Evolutionary conservation across 2,329 filamentous ascomycete genomes (phyloP), one percentile per base, ranked within the genome.

Genomic region (Knoxdaviesia capensis): DNA sequence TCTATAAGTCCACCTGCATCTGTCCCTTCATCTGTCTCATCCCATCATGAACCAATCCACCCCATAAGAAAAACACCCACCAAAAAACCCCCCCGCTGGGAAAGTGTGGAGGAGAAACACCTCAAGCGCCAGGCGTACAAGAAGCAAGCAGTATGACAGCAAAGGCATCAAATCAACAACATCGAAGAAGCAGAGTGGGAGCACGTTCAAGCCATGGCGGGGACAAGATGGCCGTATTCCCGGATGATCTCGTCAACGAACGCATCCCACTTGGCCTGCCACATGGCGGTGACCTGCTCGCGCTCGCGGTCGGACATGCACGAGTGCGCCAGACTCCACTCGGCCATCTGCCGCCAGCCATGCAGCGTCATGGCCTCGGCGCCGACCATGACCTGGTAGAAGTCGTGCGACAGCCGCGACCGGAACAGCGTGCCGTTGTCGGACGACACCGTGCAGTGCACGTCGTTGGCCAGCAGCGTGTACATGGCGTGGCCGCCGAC

Each of bases 391-490:
- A 77, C 67, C 52, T 86, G 80, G 53, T 84, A 85, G 52, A 85
- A 84, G 52, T 86, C 80, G 48, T 84, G 77, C 1, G 76, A 78
- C 37, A 85, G 64, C 2, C 74, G 74, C 9, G 79, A 82, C 77
- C 67, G 66, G 54, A 84, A 85, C 0, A 84, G 60, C 0, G 78
- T 79, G 6, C 78, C 79, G 47, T 86, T 85, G 51, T 86, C 80
- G 28, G 77, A 80, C 51, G 74, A 84, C 36, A 85, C 61, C 0
- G 79, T 80, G 57, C 80, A 86, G 40, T 79, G 77, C 40, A 85
- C 69, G 34, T 78, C 73, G 42, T 79, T 75, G n/a, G 78, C 78
- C 43, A 85, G 62, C 29, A 86, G 60, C 46, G 67, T 63, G 35
- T 82, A 81, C 53, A 79, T 71, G 10, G 75, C 59, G 50, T 85